Evolutionary conservation across 768 basidiomycete genomes (phyloP), one percentile per base, ranked within the genome.

Genomic region (Rubroboletus pulcherrimus): DNA sequence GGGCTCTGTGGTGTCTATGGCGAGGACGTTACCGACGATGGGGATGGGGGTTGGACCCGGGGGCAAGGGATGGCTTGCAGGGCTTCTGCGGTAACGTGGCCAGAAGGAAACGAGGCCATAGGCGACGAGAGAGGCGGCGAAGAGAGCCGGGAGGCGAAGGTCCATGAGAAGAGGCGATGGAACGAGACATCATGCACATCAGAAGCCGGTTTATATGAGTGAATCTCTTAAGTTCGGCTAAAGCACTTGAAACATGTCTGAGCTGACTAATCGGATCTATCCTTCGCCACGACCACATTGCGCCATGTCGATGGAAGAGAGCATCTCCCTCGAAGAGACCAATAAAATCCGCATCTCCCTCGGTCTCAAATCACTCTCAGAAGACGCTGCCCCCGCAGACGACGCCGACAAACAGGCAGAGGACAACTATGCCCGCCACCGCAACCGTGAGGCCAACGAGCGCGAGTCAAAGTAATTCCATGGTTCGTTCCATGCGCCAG

Each of bases 281-380:
- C n/a, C 35, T 19, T 45, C 9, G 30, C 39, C 14, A 37, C 41
- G 21, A 47, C 47, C 48, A 45, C 39, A 39, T 1, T 26, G 26
- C 3, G 73, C 59, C 55, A 83, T 81, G 78, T 80, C 86, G 17
- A 85, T 90, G 87, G 88, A 92, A 77, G 84, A 91, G 72, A 87
- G 89, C 62, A 89, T 96, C 69, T 90, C 89, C 66, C 82, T 96
- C 67, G 93, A 94, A 67, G 93, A 95, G 78, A 95, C 93, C 37
- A 95, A 95, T 80, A 94, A 90, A 74, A 91, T 97, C 71, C 92
- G 97, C 75, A 84, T 96, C 55, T 89, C 87, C 5, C 81, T 97
- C 38, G 97, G 97, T 60, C 85, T 99, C 56, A 92, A 94, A 69
- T 95, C 97, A 40, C 81, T 98, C 54, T 89, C 87, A 17, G 94